Evolutionary conservation across 768 basidiomycete species (phyloP).

Genomic region (Pleurotus pulmonarius): DNA sequence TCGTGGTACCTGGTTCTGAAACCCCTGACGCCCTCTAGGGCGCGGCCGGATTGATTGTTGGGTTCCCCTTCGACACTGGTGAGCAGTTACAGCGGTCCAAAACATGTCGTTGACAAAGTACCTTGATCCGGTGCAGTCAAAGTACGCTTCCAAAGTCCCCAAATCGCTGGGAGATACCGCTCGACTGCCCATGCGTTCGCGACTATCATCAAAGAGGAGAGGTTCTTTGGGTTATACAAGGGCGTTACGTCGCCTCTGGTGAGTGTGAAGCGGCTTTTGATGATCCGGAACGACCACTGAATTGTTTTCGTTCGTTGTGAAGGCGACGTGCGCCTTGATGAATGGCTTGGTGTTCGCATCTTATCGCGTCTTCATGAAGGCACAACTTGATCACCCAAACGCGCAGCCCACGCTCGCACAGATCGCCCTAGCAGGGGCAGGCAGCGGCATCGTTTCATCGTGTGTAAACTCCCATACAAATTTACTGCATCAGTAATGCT

Average conservation of each 20-base stretch:
- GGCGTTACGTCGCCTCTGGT: slow-evolving; percentile 82
- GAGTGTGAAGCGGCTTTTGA: slow-evolving; percentile 16
- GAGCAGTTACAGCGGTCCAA: slow-evolving; percentile 9
- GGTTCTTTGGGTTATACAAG: slow-evolving; percentile 65
- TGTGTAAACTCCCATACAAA: slow-evolving; percentile 33
- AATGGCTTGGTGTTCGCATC: slow-evolving; percentile 87
- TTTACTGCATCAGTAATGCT: neutral
- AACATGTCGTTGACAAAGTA: neutral
- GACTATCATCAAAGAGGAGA: slow-evolving; percentile 70
- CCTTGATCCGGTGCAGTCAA: slow-evolving; percentile 49
- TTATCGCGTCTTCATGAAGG: slow-evolving; percentile 74
- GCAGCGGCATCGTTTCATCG: slow-evolving; percentile 79
- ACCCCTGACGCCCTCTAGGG: slow-evolving; percentile 34
- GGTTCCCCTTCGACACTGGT: slow-evolving; percentile 78
- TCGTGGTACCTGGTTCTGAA: neutral
- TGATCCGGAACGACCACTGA: neutral
- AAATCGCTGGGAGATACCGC: slow-evolving; percentile 50
- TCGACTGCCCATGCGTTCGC: slow-evolving; percentile 63
- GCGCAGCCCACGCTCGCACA: slow-evolving; percentile 63
- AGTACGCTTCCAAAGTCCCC: slow-evolving; percentile 73
- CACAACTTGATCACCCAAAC: slow-evolving; percentile 47
- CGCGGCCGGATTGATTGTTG: slow-evolving; percentile 61
- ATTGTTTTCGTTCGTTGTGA: neutral
- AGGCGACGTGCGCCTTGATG: slow-evolving; percentile 71
- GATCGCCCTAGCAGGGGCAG: slow-evolving; percentile 74